Base-by-base conservation (phyloP, 352 stramenopile genomes). In the Thraustochytrium sp. region DNA sequence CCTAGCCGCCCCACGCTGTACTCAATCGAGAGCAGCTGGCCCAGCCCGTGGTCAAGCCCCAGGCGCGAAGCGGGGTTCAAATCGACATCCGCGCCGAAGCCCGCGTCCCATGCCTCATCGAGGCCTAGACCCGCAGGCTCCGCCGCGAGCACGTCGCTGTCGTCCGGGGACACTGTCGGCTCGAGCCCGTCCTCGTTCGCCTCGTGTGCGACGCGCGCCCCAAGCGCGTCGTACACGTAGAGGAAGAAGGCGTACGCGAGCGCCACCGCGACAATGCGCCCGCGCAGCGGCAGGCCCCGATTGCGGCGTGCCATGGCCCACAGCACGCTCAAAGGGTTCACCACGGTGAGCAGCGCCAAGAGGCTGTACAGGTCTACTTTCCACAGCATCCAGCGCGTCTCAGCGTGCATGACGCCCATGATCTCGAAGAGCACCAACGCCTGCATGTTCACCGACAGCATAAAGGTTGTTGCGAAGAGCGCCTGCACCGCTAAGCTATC, bases 381-480 rank as follows among this genome's bases (percentile, higher is more conserved):
- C 68, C 68, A 80, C 68, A 80, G 29, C 13, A 80, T 16, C 68
- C 68, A 80, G 16, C 68, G 68, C 34, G 68, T 65, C 44, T 80
- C 68, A 5, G 42, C 48, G 31, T 80, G 31, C 68, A 80, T 80
- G 34, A 80, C n/a, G n/a, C 51, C 68, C 48, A 80, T 61, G 51
- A 80, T 80, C 68, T 80, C 68, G 38, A 80, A 80, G 8, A 80
- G 23, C 48, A 80, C 53, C 23, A 80, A 4, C 34, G 18, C 68
- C 53, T 80, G 68, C 68, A 80, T 80, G 68, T 80, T 80, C 68
- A 80, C 68, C 3, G 68, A 80, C 1, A 80, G 42, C 53, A 31
- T 80, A 9, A 80, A 80, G 37, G 68, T 80, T 16, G 34, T 64
- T 23, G 68, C 68, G 26, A 80, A 80, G 34, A 80, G 31, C 11